Base-by-base conservation (phyloP, 78 protist genomes). In the Thecamonas trahens region DNA sequence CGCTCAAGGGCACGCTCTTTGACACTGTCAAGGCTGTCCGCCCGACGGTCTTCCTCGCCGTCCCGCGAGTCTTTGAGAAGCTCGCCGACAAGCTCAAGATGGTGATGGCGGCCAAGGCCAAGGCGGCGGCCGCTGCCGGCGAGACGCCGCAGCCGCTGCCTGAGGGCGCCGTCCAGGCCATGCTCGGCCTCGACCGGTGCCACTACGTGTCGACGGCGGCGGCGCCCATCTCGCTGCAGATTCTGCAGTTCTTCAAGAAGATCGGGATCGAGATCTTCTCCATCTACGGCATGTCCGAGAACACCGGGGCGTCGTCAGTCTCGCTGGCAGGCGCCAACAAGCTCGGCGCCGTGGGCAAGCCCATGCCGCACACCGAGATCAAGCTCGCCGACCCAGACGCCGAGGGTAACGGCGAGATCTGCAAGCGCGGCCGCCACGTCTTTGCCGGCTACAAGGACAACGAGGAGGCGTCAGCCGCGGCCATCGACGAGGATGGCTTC, bases 21-120 rank as follows among this genome's bases (percentile, higher is more conserved):
- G 66, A 80, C 28, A 65, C 84, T 22, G 47, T 86, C 58, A 37
- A n/a, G 31, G 89, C 79, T 35, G 80, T 77, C 29, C 76, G 63
- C 32, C 96, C 93, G 52, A 85, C 93, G 20, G 24, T 85, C 14
- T 79, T 85, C 80, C 50, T 90, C 60, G 82, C 90, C 22, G 93
- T 88, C 28, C 93, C 93, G 58, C 72, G 96, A 28, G 92, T 91
- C 49, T 88, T 91, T 90, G 96, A 91, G 75, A 87, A 88, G 69
- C 73, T 91, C 66, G 83, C 49, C 65, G 77, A 72, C n/a, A 72
- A 60, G 32, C 20, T 83, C 20, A 64, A 44, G 68, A 66, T 68
- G 79, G 65, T 62, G 37, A 64, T 85, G 8, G 71, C 84, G 85
- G 91, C 91, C 24, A 76, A 75, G 66, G 28, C 14, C 24, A 72